phyloP scores from a whole-genome alignment of 208 protist species.

The Trichomonas tenax region DNA sequence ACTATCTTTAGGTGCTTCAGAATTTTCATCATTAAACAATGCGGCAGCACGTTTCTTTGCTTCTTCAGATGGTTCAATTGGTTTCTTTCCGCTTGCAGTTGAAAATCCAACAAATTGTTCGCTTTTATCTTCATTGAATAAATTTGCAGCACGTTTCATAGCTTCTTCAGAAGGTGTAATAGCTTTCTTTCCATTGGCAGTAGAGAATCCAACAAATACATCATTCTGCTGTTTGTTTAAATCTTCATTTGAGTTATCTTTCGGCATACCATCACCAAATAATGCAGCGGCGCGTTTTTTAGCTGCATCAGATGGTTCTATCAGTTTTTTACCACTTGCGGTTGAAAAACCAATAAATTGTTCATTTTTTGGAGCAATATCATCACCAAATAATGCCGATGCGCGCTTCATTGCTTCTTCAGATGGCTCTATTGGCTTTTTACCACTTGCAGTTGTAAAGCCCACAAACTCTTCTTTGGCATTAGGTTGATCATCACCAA shows the following conservation, averaged over 20 bases:
- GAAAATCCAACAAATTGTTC: background rate
- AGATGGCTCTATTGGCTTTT: background rate
- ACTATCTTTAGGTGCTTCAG: background rate
- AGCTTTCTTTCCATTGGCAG: background rate
- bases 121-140: background rate
- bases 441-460: background rate
- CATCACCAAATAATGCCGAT: background rate
- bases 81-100: background rate
- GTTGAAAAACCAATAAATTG: background rate
- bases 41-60: background rate
- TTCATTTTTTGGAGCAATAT: background rate
- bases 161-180: background rate
- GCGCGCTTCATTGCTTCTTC: background rate
- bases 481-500: background rate
- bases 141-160: background rate
- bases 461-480: background rate
- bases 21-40: background rate
- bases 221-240: background rate
- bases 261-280: background rate
- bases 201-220: background rate
- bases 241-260: background rate
- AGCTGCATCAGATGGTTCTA: background rate
- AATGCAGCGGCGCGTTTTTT: background rate
- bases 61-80: background rate
- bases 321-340: background rate